These are phyloP conservation scores for Coniochaeta sp. DNA, from an alignment of 2,329 filamentous ascomycete genomes.

Conservation along the genomic window DNA sequence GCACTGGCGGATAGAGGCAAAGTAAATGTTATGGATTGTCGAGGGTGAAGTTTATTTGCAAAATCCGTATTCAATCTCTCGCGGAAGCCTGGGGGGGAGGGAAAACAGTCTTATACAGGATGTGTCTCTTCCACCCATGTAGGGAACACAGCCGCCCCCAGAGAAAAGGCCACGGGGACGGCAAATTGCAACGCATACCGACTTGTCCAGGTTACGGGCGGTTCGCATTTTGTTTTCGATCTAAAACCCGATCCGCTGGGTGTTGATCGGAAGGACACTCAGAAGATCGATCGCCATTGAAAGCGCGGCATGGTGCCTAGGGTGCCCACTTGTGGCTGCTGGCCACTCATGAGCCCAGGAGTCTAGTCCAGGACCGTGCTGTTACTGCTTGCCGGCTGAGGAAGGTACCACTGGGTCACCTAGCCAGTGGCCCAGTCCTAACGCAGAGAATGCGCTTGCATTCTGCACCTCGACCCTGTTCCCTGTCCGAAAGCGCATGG, in stretches of 20 bases:
- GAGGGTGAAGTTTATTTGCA: neutral
- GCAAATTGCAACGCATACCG: neutral
- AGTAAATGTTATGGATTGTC: neutral
- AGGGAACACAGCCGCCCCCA: neutral
- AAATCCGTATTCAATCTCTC: neutral
- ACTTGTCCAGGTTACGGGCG: neutral
- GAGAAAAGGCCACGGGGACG: neutral
- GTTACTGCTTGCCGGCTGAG: neutral
- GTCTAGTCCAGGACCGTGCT: neutral
- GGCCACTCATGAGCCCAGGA: too few relatives aligned
- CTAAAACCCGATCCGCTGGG: neutral
- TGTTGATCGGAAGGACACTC: neutral
- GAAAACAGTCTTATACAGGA: neutral
- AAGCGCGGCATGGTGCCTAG: neutral
- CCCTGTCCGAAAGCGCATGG: neutral
- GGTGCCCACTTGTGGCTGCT: too few relatives aligned
- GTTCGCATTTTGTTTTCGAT: neutral
- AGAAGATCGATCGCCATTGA: constrained; percentile 5
- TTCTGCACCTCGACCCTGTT: neutral
- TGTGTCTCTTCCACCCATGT: neutral
- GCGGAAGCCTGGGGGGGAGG: neutral
- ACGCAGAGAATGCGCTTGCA: neutral
- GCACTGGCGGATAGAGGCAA: neutral
- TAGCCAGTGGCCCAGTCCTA: too few relatives aligned
- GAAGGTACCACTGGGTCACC: neutral